Conservation (phyloP, 139 green algal genomes). For the Chlorella vulgaris region DNA sequence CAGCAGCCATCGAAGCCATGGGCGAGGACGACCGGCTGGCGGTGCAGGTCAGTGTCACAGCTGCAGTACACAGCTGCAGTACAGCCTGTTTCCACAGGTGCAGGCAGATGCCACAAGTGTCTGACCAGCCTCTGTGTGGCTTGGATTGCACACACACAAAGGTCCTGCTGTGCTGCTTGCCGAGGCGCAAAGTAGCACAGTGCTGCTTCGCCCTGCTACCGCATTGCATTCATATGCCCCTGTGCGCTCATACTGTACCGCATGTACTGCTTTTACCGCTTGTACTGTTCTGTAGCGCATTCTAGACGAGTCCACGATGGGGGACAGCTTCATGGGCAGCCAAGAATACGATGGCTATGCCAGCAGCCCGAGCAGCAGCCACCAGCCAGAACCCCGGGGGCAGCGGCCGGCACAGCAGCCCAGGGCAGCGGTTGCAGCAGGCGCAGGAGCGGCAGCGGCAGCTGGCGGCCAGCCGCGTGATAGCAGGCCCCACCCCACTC, state of each 20-base stretch:
- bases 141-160: too few species aligned
- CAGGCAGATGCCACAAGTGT: too few species aligned
- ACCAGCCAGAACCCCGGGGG: neutral
- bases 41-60: conserved; percentile 42
- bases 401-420: neutral
- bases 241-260: too few species aligned
- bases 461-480: neutral
- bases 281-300: conserved; percentile 38
- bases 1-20: conserved; percentile 43
- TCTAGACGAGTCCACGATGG: conserved; percentile 42
- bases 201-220: too few species aligned
- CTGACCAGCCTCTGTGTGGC: too few species aligned
- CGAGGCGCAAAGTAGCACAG: too few species aligned
- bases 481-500: neutral
- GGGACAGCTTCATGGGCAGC: conserved; percentile 20
- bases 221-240: too few species aligned
- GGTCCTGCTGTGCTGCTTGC: too few species aligned
- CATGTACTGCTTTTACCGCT: too few species aligned
- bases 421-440: neutral
- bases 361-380: neutral
- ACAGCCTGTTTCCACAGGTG: neutral
- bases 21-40: conserved; percentile 51
- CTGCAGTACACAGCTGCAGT: too few species aligned
- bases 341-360: neutral
- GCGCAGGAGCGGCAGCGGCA: neutral